Base-by-base conservation (phyloP, 345 rosid genomes). In the Zanthoxylum bungeanum region DNA sequence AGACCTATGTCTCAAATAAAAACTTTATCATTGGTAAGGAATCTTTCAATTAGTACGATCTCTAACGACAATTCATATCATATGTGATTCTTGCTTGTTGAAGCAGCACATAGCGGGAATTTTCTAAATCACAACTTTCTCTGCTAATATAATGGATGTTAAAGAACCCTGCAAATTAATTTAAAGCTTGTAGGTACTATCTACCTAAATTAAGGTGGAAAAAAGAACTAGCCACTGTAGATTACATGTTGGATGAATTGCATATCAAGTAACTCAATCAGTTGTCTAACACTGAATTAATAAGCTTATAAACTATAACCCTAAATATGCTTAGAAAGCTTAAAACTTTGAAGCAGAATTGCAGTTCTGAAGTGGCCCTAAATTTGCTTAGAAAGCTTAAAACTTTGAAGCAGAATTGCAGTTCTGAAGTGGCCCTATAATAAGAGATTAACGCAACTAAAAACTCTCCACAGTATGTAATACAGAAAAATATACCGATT, bases 401-500 rank as follows among this genome's bases (percentile, higher is more conserved):
- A 17, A 44, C 1, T 42, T 42, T 42, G 17, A 42, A 42, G 47
- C 47, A 12, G 47, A 42, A 42, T 42, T 12, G 1, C 19, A 14
- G 49, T 44, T 50, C 9, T 50, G 24, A 19, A n/a, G 53, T 50
- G 24, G 24, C 25, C 53, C 7, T 19, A 27, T 3, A 9, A 25
- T 25, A 55, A 17, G 33, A 27, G 60, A 55, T 55, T 9, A 11
- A 24, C 27, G 52, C 56, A 19, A 42, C 34, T 40, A 63, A 40
- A 7, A 31, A 30, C 17, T 75, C 22, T 33, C 7, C 7, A 40
- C 9, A 16, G 59, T 9, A 39, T 22, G 1, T 2, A 49, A 60
- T 10, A 27, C 14, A 17, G 42, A 73, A 51, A n/a, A n/a, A 62
- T 76, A 51, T 84, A 90, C 97, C 79, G 93, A 76, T 65, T 94